These are phyloP conservation scores for Amylostereum chailletii DNA, from an alignment of 1,284 basidiomycete genomes.

Conservation along the genomic window DNA sequence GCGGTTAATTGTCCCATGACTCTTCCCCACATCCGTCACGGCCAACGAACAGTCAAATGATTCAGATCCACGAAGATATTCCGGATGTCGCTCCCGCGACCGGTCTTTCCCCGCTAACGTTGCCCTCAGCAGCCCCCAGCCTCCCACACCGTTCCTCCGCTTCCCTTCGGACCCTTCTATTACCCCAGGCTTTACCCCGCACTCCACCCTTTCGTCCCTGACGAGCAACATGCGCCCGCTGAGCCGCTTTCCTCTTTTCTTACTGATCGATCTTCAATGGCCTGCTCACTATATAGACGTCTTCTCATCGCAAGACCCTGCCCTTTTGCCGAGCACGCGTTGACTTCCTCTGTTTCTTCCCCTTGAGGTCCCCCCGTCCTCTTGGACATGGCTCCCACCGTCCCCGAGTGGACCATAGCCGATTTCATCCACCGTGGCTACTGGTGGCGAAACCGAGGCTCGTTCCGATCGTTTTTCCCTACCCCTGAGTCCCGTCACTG, in stretches of 20 bases:
- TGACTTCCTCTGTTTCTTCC: neutral
- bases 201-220: too few relatives aligned
- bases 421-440: slow-evolving; percentile 50
- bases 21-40: too few relatives aligned
- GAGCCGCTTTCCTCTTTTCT: too few relatives aligned
- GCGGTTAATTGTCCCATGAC: too few relatives aligned
- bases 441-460: slow-evolving; percentile 56
- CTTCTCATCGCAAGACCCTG: too few relatives aligned
- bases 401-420: slow-evolving; percentile 43
- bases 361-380: neutral
- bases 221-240: too few relatives aligned
- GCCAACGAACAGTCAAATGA: too few relatives aligned
- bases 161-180: too few relatives aligned
- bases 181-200: too few relatives aligned
- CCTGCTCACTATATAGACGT: too few relatives aligned
- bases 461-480: slow-evolving; percentile 9
- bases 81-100: neutral
- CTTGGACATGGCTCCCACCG: slow-evolving; percentile 12
- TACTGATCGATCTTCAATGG: too few relatives aligned
- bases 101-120: slow-evolving; percentile 1
- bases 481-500: neutral
- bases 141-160: too few relatives aligned
- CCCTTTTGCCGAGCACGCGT: neutral
- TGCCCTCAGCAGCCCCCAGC: neutral
- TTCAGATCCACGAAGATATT: neutral